phyloP scores from a whole-genome alignment of 805 yeast species.

The Lipomyces orientalis region DNA sequence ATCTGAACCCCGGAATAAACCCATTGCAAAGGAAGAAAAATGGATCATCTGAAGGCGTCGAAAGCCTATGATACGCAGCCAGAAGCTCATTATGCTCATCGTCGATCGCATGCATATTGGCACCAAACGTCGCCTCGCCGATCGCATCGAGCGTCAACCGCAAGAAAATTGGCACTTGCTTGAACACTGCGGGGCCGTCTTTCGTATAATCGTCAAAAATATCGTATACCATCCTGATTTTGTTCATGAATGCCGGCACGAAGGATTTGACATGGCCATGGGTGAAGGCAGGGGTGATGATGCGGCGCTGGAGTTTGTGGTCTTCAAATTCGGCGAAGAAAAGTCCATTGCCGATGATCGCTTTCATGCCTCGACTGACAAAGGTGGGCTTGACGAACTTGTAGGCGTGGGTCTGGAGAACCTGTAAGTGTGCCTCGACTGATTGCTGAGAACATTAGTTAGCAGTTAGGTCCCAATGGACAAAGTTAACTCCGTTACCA shows the following conservation, averaged over 20 bases:
- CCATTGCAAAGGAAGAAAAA: conserved; percentile 18
- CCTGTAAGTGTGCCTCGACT: conserved; percentile 22
- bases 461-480: neutral
- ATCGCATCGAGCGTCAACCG: conserved; percentile 31
- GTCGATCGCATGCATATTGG: conserved; percentile 26
- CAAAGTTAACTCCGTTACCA: neutral
- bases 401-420: conserved; percentile 31
- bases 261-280: conserved; percentile 24
- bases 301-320: conserved; percentile 34
- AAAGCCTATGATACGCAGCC: conserved; percentile 19
- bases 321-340: conserved; percentile 34
- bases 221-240: conserved; percentile 6
- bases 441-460: conserved; percentile 13
- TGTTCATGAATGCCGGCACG: conserved; percentile 27
- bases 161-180: conserved; percentile 11
- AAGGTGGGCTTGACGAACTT: conserved; percentile 29
- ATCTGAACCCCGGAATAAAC: conserved; percentile 28
- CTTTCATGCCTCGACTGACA: conserved; percentile 26
- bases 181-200: conserved; percentile 18
- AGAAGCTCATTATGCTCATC: conserved; percentile 30
- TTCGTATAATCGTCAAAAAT: conserved; percentile 15
- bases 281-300: conserved; percentile 27
- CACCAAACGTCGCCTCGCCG: conserved; percentile 33
- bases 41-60: conserved; percentile 25
- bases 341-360: conserved; percentile 31